A percentile compares a stretch with the other conserved stretches of the same genome.
These are phyloP conservation scores for Paramecium pentaurelia DNA, from an alignment of 73 alveolate species.

Conservation along the genomic window DNA sequence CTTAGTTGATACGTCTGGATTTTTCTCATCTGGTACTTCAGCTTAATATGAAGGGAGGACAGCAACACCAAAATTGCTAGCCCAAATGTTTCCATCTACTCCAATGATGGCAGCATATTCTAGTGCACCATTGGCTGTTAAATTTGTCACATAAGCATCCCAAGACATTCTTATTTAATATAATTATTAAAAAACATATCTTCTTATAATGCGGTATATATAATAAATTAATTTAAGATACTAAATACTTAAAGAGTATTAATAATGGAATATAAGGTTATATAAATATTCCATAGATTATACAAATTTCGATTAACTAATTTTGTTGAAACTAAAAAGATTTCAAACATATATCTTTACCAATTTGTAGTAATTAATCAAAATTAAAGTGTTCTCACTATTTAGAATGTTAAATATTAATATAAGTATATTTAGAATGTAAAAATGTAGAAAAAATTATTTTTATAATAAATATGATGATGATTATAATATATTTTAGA, in stretches of 20 bases:
- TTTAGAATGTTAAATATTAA: neutral
- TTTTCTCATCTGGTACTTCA: neutral
- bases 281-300: neutral
- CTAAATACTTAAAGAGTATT: neutral
- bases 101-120: conserved; percentile 45
- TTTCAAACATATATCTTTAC: too few species aligned
- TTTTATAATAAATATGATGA: too few species aligned
- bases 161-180: conserved; percentile 3
- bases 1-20: neutral
- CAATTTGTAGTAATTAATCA: neutral
- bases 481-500: neutral
- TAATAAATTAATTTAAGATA: neutral
- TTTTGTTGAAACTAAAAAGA: neutral
- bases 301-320: neutral
- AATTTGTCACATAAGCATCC: conserved; percentile 28
- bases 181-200: neutral
- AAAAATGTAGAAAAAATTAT: neutral
- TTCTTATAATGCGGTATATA: neutral
- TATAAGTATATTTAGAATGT: neutral
- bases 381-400: neutral
- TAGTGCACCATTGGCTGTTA: conserved; percentile 1
- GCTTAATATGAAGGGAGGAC: neutral
- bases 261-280: neutral
- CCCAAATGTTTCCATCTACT: conserved; percentile 26
- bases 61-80: conserved; percentile 14